Conservation (phyloP, 352 stramenopile species). For the Globisporangium abappressorium region DNA sequence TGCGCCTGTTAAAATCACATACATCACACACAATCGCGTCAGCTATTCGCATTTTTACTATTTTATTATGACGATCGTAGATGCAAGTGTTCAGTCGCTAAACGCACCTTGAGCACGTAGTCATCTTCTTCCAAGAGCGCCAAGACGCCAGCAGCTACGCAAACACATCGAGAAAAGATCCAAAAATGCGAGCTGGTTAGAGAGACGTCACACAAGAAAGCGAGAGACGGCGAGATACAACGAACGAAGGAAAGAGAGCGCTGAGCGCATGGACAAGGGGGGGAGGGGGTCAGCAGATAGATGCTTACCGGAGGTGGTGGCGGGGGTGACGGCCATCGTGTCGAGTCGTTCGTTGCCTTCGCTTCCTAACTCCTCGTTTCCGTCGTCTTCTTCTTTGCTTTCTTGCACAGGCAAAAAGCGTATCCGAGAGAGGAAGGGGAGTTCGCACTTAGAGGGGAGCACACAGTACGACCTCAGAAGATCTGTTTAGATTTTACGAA, state of each 20-base stretch:
- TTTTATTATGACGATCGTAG: neutral
- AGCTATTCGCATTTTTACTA: neutral
- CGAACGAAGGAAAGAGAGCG: neutral
- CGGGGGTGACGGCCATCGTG: constrained; percentile 15
- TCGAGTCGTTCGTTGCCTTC: constrained; percentile 3
- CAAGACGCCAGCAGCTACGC: constrained; percentile 80
- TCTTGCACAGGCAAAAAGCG: constrained; percentile 3
- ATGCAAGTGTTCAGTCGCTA: neutral
- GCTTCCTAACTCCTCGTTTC: neutral
- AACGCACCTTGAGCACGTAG: constrained; percentile 77
- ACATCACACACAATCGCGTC: constrained; percentile 13
- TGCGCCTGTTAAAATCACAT: constrained; percentile 53
- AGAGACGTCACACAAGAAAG: neutral
- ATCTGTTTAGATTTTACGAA: constrained; percentile 4
- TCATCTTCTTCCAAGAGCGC: constrained; percentile 91
- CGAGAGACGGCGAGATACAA: neutral
- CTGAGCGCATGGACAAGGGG: neutral
- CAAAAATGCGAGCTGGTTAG: constrained; percentile 4
- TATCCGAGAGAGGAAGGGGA: constrained; percentile 14
- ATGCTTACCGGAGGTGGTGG: constrained; percentile 14
- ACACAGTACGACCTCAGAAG: neutral
- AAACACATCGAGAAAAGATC: constrained; percentile 15
- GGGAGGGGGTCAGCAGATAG: neutral
- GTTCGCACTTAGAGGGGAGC: constrained; percentile 2
- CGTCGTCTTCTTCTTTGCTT: constrained; percentile 15